Evolutionary conservation across 1,284 basidiomycete genomes (phyloP), one percentile per base, ranked within the genome.

Genomic region (Microstroma glucosiphilum): DNA sequence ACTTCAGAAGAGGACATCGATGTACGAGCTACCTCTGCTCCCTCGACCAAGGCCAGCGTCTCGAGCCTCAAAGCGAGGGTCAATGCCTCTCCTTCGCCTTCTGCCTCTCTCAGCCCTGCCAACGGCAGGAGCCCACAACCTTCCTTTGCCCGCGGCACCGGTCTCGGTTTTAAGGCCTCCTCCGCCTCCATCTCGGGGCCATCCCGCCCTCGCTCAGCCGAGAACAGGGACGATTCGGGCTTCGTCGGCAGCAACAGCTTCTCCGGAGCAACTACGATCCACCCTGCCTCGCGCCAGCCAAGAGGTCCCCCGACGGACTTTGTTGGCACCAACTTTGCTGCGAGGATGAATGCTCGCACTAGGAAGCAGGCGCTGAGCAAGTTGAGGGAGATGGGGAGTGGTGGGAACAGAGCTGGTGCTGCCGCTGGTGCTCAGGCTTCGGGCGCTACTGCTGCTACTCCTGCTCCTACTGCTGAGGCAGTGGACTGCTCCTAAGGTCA

Each of bases 311-410:
- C 73, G 12, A 75, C 60, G 54, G 73, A 75, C 26, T 75, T 75
- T 51, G 62, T 65, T 25, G 64, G 66, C 41, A 53, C 69, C 69
- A 75, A 75, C 65, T 75, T 75, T 65, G 68, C 72, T 53, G 65
- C 68, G 42, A 62, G 73, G 49, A 66, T 71, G 60, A 69, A 67
- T 57, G 68, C 64, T 40, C 66, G 71, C n/a, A 64, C 71, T 51
- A 68, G 73, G 56, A 66, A 67, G 43, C 71, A 75, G 43, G 73
- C 73, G 58, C 72, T 75, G 71, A 70, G 66, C 21, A 73, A 73
- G 64, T 66, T 75, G 15, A 68, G 68, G 30, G 30, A 37, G 30
- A 37, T 37, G 30, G 30, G 4, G 3, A 37, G 30, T 9, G 9
- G 30, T 37, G 30, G 30, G 9, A 9, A 9, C 30, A 37, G 30